Evolutionary conservation across 305 asterid species (phyloP).

Genomic region (Euphrasia arctica): DNA sequence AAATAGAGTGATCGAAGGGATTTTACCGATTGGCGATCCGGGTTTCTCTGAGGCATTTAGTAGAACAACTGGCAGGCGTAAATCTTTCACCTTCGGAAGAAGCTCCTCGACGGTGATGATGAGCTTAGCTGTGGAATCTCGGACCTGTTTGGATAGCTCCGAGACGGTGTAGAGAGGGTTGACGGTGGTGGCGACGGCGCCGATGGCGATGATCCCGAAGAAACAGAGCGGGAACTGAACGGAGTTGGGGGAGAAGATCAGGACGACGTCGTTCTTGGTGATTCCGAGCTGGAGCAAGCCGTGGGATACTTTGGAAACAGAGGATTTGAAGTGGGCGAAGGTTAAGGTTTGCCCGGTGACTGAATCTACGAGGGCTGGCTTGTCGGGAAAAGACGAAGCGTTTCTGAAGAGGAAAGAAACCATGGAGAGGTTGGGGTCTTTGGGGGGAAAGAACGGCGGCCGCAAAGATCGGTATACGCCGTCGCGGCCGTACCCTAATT

Average conservation of each 20-base stretch:
- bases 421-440: slow-evolving; percentile 49
- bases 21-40: neutral
- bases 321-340: slow-evolving; percentile 56
- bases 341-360: slow-evolving; percentile 46
- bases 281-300: slow-evolving; percentile 62
- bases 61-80: slow-evolving; percentile 40
- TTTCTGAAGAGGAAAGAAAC: slow-evolving; percentile 74
- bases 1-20: slow-evolving; percentile 23
- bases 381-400: slow-evolving; percentile 51
- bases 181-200: slow-evolving; percentile 81
- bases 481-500: slow-evolving; percentile 92
- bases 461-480: slow-evolving; percentile 74
- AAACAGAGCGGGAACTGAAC: slow-evolving; percentile 66
- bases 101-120: slow-evolving; percentile 51
- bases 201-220: slow-evolving; percentile 54
- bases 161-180: slow-evolving; percentile 46
- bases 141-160: slow-evolving; percentile 62
- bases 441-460: slow-evolving; percentile 57
- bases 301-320: slow-evolving; percentile 47
- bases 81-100: slow-evolving; percentile 41
- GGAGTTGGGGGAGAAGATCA: slow-evolving; percentile 77
- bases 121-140: slow-evolving; percentile 41
- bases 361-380: slow-evolving; percentile 68
- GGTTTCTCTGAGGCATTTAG: slow-evolving; percentile 37
- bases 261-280: slow-evolving; percentile 64